Evolutionary conservation across 2,329 filamentous ascomycete genomes (phyloP), one percentile per base, ranked within the genome.

Genomic region (Arthrobotrys sphaeroides): DNA sequence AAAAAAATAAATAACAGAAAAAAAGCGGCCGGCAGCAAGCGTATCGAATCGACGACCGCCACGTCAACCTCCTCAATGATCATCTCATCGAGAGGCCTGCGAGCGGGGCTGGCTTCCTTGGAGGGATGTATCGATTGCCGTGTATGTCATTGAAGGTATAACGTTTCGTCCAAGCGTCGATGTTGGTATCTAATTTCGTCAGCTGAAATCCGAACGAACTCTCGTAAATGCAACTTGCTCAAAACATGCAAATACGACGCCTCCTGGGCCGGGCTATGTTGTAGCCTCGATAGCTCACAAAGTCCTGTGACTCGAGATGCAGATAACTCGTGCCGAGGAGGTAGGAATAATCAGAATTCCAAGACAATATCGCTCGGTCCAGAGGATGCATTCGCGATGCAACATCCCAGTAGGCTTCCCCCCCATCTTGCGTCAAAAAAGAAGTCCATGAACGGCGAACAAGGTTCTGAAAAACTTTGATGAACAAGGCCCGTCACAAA

Each of bases 171-270:
- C 47, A 69, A 75, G 64, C 64, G 64, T 75, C 49, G 47, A 75
- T 75, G 72, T 75, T 75, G 72, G 72, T 75, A 75, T 75, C 72
- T 75, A 75, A 69, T 75, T 69, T 33, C 72, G 72, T 75, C 72
- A 75, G 72, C 72, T 75, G 72, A 75, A 75, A 75, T 49, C 55
- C 40, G 59, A 74, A 68, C 51, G 68, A 69, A 59, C 20, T 75
- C 40, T 75, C 49, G 64, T 75, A 75, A 75, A 64, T 75, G 72
- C 72, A 75, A 68, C 61, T 75, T 64, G 47, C 64, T 75, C 64
- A 69, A 75, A 75, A 75, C 72, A 68, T 69, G 57, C 64, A 69
- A 75, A 69, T 75, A 75, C 72, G 72, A 75, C 70, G 70, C 62
- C 70, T 64, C 72, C 64, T 69, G 33, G 64, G 49, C 67, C 64